These are phyloP conservation scores for Leishmania arabica DNA, from an alignment of 208 protist species.

Conservation along the genomic window DNA sequence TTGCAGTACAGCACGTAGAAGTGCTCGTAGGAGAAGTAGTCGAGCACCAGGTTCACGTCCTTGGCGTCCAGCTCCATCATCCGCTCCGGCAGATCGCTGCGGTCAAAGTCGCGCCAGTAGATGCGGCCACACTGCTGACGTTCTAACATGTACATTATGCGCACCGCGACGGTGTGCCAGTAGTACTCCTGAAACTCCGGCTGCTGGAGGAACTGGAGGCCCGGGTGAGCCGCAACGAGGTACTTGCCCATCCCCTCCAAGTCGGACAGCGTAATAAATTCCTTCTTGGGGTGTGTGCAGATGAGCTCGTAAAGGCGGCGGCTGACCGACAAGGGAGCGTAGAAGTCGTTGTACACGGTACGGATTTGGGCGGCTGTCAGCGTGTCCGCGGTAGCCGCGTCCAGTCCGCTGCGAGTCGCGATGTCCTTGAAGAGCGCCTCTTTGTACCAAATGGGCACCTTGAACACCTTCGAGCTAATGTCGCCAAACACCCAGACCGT, in stretches of 20 bases:
- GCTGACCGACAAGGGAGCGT: slow-evolving; percentile 55
- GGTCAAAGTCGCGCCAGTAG: slow-evolving; percentile 84
- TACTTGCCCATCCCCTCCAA: slow-evolving; percentile 68
- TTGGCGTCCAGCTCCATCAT: slow-evolving; percentile 81
- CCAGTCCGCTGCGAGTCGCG: slow-evolving; percentile 34
- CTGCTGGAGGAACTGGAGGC: slow-evolving; percentile 94
- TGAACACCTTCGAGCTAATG: slow-evolving; percentile 75
- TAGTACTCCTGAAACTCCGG: slow-evolving; percentile 97
- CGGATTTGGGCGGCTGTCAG: slow-evolving; percentile 60
- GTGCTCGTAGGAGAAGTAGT: slow-evolving; percentile 98
- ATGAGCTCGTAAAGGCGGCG: slow-evolving; percentile 85
- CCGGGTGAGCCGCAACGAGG: slow-evolving; percentile 88
- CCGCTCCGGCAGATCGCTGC: slow-evolving; percentile 82
- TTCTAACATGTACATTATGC: slow-evolving; percentile 96
- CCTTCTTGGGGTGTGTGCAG: slow-evolving; percentile 36
- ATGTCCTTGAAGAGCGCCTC: slow-evolving; percentile 79
- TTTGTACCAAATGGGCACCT: slow-evolving; percentile 81
- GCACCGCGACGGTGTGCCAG: slow-evolving; percentile 93
- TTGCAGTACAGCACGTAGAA: slow-evolving; percentile 99
- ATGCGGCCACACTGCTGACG: slow-evolving; percentile 76
- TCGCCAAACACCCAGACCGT: slow-evolving; percentile 55
- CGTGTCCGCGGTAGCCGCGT: slow-evolving; percentile 29
- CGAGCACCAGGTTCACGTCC: slow-evolving; percentile 88
- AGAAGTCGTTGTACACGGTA: slow-evolving; percentile 58
- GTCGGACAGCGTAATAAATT: slow-evolving; percentile 71